Evolutionary conservation across 73 alveolate species (phyloP).

Genomic region (Diophrys sp.): DNA sequence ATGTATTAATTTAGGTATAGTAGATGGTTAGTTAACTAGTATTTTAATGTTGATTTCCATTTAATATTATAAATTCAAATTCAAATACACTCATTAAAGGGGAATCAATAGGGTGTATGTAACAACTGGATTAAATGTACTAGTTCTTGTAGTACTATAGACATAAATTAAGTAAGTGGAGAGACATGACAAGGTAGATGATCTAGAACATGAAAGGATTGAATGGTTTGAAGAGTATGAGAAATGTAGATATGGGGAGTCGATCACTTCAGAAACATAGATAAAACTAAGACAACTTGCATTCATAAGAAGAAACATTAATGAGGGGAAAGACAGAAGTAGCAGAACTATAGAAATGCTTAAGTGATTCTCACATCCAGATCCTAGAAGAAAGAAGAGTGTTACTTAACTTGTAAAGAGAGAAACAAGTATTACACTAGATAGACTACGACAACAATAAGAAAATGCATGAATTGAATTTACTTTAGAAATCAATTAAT

Average conservation of each 20-base stretch:
- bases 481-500: background rate
- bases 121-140: too few species aligned
- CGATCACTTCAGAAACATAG: slow-evolving; percentile 10
- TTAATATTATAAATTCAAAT: too few species aligned
- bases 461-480: background rate
- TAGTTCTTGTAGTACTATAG: too few species aligned
- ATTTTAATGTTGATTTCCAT: too few species aligned
- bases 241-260: too few species aligned
- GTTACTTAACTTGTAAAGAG: slow-evolving; percentile 17
- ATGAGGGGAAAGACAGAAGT: slow-evolving; percentile 22
- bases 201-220: slow-evolving; percentile 36
- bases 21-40: too few species aligned
- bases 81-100: too few species aligned
- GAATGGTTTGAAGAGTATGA: slow-evolving; percentile 52
- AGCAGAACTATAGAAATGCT: slow-evolving; percentile 30
- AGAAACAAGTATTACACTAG: slow-evolving; percentile 9
- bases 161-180: too few species aligned
- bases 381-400: slow-evolving; percentile 32
- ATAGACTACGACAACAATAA: background rate
- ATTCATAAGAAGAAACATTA: slow-evolving; percentile 15
- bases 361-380: slow-evolving; percentile 29
- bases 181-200: slow-evolving; percentile 25
- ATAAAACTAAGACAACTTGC: slow-evolving; percentile 19
- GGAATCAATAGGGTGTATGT: too few species aligned
- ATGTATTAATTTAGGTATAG: too few species aligned